Conservation (phyloP, 2,329 filamentous ascomycete species). For the Leptographium flavum region DNA sequence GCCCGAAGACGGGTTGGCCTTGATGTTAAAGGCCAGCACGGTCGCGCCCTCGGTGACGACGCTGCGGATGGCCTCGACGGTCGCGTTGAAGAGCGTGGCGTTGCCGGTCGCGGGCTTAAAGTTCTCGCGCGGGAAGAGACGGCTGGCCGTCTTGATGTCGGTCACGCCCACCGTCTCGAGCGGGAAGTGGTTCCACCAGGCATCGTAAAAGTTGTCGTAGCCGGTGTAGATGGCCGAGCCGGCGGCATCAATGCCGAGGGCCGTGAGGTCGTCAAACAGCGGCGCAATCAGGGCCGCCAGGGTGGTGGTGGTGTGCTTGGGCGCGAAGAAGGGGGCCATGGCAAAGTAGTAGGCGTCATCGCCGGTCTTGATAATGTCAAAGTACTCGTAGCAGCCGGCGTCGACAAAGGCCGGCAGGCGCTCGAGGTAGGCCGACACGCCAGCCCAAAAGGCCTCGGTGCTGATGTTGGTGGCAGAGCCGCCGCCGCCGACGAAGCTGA, state of each 20-base stretch:
- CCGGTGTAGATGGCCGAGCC: conserved; percentile 9
- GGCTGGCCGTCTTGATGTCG: conserved; percentile 13
- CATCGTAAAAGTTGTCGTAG: conserved; percentile 29
- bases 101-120: conserved; percentile 18
- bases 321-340: conserved; percentile 16
- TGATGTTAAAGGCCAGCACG: conserved; percentile 26
- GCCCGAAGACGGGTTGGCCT: conserved; percentile 11
- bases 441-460: conserved; percentile 24
- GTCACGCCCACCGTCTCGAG: conserved; percentile 23
- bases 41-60: conserved; percentile 25
- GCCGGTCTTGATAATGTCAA: conserved; percentile 12
- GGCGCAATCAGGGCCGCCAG: conserved; percentile 13
- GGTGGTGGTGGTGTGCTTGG: conserved; percentile 10
- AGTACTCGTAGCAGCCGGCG: conserved; percentile 19
- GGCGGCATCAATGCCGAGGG: conserved; percentile 12
- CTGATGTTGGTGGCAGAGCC: conserved; percentile 23
- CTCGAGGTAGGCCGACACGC: conserved; percentile 16
- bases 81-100: conserved; percentile 16
- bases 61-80: conserved; percentile 19
- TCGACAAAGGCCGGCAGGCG: conserved; percentile 16
- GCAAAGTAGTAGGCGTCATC: conserved; percentile 12
- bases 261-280: conserved; percentile 13
- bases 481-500: conserved; percentile 8
- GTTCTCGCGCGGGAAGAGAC: conserved; percentile 17
- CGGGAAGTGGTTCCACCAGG: conserved; percentile 21